Percentiles rank a stretch among this genome's conserved stretches.
These are phyloP conservation scores for Asterionellopsis glacialis DNA, from an alignment of 108 stramenopile genomes.

Conservation along the genomic window DNA sequence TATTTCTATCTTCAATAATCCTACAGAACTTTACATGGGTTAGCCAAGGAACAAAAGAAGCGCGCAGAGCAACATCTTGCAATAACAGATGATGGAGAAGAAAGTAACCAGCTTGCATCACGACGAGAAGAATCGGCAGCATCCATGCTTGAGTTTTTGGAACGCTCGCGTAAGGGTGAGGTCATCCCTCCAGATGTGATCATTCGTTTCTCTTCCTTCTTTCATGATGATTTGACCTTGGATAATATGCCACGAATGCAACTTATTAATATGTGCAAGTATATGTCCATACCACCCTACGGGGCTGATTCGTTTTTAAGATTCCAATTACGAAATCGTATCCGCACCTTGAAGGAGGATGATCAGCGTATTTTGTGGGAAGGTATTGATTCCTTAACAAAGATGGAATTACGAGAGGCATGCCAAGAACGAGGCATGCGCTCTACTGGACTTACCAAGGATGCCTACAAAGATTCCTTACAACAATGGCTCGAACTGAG, in stretches of 20 bases:
- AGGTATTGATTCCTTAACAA: conserved; percentile 92
- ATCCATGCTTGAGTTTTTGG: conserved; percentile 86
- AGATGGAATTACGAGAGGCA: conserved; percentile 96
- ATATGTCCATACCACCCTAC: conserved; percentile 95
- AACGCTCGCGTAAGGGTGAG: conserved; percentile 86
- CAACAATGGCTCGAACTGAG: conserved; percentile 97
- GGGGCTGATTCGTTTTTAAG: conserved; percentile 91
- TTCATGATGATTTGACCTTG: conserved; percentile 95
- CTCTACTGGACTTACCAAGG: conserved; percentile 89
- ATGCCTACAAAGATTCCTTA: conserved; percentile 79
- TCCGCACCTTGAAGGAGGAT: conserved; percentile 86
- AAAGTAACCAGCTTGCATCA: conserved; percentile 14
- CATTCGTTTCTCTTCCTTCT: conserved; percentile 79
- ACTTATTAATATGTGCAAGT: conserved; percentile 92
- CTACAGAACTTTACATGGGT: conserved; percentile 67
- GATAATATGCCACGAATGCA: conserved; percentile 97
- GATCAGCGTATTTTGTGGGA: conserved; percentile 98
- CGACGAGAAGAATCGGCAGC: conserved; percentile 63
- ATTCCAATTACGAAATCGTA: conserved; percentile 90
- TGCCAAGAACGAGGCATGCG: conserved; percentile 98
- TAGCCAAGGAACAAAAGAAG: conserved; percentile 85
- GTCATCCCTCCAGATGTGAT: conserved; percentile 83
- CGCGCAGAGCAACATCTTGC: conserved; percentile 42
- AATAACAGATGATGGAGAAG: conserved; percentile 36
- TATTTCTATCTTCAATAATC: not conserved